These are phyloP conservation scores for Cymbidium sinense DNA, from an alignment of 106 monocot species.

Conservation along the genomic window DNA sequence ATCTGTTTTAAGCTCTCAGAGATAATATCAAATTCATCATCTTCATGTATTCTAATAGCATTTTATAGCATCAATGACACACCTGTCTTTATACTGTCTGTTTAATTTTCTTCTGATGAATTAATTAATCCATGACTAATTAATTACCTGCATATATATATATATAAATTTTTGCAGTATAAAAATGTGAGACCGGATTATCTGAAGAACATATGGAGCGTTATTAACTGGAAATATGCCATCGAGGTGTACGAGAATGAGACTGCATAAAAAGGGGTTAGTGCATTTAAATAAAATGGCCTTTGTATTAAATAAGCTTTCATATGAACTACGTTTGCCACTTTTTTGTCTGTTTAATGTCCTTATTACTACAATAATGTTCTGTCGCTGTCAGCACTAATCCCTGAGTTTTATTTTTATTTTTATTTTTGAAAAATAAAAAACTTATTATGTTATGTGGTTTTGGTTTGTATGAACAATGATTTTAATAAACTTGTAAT, in stretches of 20 bases:
- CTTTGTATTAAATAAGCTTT: not conserved
- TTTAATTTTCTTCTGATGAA: too few relatives aligned
- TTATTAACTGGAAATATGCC: conserved; percentile 81
- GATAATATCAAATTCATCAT: not conserved
- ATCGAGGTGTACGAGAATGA: conserved; percentile 52
- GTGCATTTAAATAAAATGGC: not conserved
- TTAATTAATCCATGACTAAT: not conserved
- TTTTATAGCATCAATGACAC: not conserved
- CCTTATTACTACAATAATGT: not conserved
- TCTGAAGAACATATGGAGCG: conserved; percentile 72
- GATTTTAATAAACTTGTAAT: too few relatives aligned
- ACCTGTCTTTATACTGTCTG: not conserved
- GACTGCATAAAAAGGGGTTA: conserved; percentile 8
- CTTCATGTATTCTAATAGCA: not conserved
- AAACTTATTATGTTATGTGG: too few relatives aligned
- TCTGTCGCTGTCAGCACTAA: not conserved
- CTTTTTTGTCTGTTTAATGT: not conserved
- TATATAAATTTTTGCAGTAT: conserved; percentile 35
- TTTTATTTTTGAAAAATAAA: too few relatives aligned
- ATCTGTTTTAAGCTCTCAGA: not conserved
- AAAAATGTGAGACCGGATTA: conserved; percentile 73
- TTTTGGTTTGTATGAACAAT: too few relatives aligned
- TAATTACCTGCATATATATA: not conserved
- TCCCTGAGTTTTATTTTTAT: too few relatives aligned
- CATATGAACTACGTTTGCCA: not conserved